A percentile compares a stretch with the other conserved stretches of the same genome.
Evolutionary conservation across 768 basidiomycete genomes (phyloP).

Genomic region (Wakefieldia striispora): DNA sequence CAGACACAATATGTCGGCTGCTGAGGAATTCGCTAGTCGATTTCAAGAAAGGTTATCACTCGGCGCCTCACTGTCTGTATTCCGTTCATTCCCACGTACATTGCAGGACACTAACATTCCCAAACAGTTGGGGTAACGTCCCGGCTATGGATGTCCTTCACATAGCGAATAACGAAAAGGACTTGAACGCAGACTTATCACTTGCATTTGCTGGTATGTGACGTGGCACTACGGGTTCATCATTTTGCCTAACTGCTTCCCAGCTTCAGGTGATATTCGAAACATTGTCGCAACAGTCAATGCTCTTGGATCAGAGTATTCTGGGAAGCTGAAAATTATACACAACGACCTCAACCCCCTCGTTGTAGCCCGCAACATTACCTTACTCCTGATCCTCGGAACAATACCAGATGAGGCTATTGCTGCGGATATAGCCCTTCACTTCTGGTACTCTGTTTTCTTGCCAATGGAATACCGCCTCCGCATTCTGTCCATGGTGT

Average conservation of each 20-base stretch:
- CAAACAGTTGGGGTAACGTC: slow-evolving; percentile 34
- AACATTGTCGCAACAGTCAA: slow-evolving; percentile 44
- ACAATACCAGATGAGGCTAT: slow-evolving; percentile 28
- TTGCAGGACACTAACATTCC: not conserved
- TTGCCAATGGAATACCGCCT: slow-evolving; percentile 35
- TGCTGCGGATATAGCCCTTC: slow-evolving; percentile 45
- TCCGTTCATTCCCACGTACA: not conserved
- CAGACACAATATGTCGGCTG: slow-evolving; percentile 1
- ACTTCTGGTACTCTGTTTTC: slow-evolving; percentile 49
- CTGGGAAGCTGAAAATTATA: slow-evolving; percentile 38
- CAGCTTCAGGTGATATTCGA: slow-evolving; percentile 51
- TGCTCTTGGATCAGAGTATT: slow-evolving; percentile 38
- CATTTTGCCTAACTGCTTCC: not conserved
- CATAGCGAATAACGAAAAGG: slow-evolving; percentile 21
- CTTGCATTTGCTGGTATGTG: slow-evolving; percentile 26
- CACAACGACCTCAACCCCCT: slow-evolving; percentile 39
- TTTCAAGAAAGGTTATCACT: slow-evolving; percentile 27
- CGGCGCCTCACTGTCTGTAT: slow-evolving; percentile 24
- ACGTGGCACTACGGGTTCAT: not conserved
- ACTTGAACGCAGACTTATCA: slow-evolving; percentile 16
- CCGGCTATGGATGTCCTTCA: slow-evolving; percentile 35
- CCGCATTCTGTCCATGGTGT: slow-evolving; percentile 17
- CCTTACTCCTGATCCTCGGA: slow-evolving; percentile 42
- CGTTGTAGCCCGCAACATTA: slow-evolving; percentile 40
- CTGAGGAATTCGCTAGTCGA: slow-evolving; percentile 8